Percentiles rank a stretch among this genome's conserved stretches.
Conservation (phyloP, 2,329 filamentous ascomycete species). For the Microcyclosporella mali region DNA sequence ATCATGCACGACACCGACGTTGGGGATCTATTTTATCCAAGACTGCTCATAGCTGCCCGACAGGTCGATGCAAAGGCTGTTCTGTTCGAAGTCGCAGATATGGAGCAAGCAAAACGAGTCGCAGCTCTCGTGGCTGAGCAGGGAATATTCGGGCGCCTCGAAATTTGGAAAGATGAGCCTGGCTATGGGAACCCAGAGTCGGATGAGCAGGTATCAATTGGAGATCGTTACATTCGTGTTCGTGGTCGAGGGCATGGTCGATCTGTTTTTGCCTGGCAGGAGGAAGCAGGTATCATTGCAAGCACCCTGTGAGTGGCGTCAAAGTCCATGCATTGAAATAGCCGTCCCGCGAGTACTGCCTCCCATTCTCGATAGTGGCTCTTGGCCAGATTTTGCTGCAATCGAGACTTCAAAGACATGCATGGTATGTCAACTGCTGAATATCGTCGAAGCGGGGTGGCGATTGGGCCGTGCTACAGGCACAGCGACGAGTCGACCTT, state of each 20-base stretch:
- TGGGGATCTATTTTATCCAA: conserved; percentile 61
- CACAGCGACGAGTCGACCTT: too few species aligned
- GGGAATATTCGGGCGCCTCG: conserved; percentile 39
- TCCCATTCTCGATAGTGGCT: too few species aligned
- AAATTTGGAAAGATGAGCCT: conserved; percentile 69
- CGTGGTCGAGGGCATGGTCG: conserved; percentile 38
- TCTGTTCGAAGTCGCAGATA: conserved; percentile 66
- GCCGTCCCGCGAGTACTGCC: too few species aligned
- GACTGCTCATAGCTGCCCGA: conserved; percentile 53
- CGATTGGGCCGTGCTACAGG: too few species aligned
- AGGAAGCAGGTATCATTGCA: conserved; percentile 4
- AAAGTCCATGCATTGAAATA: too few species aligned
- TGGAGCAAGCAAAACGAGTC: conserved; percentile 61
- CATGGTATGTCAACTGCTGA: too few species aligned
- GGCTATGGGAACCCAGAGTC: not conserved
- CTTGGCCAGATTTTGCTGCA: too few species aligned
- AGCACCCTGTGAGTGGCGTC: too few species aligned
- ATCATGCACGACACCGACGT: conserved; percentile 20
- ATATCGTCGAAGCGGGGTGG: too few species aligned
- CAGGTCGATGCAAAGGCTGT: conserved; percentile 49
- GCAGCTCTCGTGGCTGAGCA: conserved; percentile 41
- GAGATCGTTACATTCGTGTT: conserved; percentile 22
- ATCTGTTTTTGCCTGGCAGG: conserved; percentile 38
- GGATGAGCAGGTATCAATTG: conserved; percentile 22
- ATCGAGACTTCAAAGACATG: too few species aligned